Evolutionary conservation across 306 rosid species (phyloP).

Genomic region (cucumber (Cucumis sativus)): Cucumber_9930_V3 NC_026659.2:19700501-19701000

Average conservation of each 20-base stretch:
- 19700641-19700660: conserved; percentile 69
- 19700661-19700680: conserved; percentile 78
- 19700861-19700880: background rate
- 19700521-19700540: conserved; percentile 17
- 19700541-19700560: conserved; percentile 19
- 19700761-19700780: background rate
- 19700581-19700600: conserved; percentile 67
- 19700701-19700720: conserved; percentile 63
- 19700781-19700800: background rate
- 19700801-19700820: background rate
- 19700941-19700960: background rate
- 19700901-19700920: background rate
- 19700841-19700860: background rate
- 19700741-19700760: background rate
- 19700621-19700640: conserved; percentile 83
- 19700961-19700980: background rate
- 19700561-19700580: conserved; percentile 23
- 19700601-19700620: conserved; percentile 77
- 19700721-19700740: background rate
- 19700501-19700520: conserved; percentile 28
- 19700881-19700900: background rate
- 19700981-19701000: background rate
- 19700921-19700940: background rate
- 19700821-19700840: background rate
- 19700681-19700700: conserved; percentile 87